Evolutionary conservation across 2,329 filamentous ascomycete species (phyloP).

Genomic region (Chaetomium olivaceum): DNA sequence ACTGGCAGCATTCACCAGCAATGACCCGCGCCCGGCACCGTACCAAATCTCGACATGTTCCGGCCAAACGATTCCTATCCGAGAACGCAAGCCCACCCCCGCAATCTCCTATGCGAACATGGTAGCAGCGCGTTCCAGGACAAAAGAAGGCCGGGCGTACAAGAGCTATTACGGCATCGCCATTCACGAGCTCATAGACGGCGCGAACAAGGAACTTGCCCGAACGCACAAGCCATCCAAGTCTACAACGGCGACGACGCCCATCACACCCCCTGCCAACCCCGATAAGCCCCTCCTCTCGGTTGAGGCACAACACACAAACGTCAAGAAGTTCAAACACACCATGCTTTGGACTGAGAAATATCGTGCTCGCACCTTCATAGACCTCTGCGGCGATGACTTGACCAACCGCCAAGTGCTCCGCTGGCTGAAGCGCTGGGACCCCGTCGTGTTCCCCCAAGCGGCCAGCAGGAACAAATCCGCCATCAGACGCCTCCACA

Average conservation of each 20-base stretch:
- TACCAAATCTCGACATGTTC: conserved; percentile 56
- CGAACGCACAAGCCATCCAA: conserved; percentile 37
- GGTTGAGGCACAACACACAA: conserved; percentile 41
- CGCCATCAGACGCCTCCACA: conserved; percentile 42
- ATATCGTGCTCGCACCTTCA: conserved; percentile 87
- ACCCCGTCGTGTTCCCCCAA: conserved; percentile 85
- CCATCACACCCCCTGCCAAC: conserved; percentile 28
- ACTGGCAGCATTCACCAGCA: conserved; percentile 14
- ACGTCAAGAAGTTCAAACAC: conserved; percentile 46
- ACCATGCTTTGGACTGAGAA: conserved; percentile 92
- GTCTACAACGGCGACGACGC: conserved; percentile 32
- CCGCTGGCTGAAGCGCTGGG: conserved; percentile 93
- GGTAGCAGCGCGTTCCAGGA: conserved; percentile 66
- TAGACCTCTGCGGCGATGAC: conserved; percentile 92
- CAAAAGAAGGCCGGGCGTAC: conserved; percentile 66
- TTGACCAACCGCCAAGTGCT: conserved; percentile 87
- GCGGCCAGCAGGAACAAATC: conserved; percentile 59
- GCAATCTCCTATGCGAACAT: conserved; percentile 64
- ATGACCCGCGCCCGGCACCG: conserved; percentile 23
- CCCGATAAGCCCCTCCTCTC: conserved; percentile 44
- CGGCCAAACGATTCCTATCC: conserved; percentile 58
- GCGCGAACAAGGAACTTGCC: conserved; percentile 62
- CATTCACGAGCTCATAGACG: conserved; percentile 78
- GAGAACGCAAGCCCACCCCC: conserved; percentile 50
- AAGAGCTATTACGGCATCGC: conserved; percentile 89